Percentiles rank a stretch among this genome's conserved stretches.
Conservation (phyloP, 169 alveolate species). For the Cryptosporidium meleagridis region DNA sequence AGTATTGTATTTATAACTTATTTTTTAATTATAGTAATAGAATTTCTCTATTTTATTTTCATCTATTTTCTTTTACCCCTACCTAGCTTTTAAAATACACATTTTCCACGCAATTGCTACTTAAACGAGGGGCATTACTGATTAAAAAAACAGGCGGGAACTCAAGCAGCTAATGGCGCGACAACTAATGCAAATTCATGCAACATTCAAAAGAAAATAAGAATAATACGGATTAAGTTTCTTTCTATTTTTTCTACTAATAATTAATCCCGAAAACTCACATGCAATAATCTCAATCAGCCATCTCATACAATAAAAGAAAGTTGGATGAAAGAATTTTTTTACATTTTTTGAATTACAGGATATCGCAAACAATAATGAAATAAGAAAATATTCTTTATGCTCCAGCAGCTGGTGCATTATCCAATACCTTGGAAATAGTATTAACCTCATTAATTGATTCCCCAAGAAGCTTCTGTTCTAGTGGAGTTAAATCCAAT, state of each 20-base stretch:
- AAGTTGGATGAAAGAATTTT: neutral
- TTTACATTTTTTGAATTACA: slow-evolving; percentile 1
- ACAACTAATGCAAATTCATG: neutral
- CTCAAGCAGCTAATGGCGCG: neutral
- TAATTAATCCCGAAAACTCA: slow-evolving; percentile 12
- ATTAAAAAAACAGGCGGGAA: neutral
- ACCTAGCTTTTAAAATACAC: neutral
- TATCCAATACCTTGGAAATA: slow-evolving; percentile 32
- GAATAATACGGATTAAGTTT: neutral
- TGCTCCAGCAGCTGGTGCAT: slow-evolving; percentile 72
- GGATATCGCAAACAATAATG: slow-evolving; percentile 3
- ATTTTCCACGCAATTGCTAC: neutral
- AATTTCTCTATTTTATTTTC: neutral
- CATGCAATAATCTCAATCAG: slow-evolving; percentile 40
- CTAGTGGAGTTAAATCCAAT: slow-evolving; percentile 79
- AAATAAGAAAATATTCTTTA: neutral
- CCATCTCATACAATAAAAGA: neutral
- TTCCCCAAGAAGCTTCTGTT: slow-evolving; percentile 40
- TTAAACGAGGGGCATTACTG: neutral
- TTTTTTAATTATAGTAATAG: neutral
- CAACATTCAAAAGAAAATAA: neutral
- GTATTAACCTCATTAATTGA: slow-evolving; percentile 54
- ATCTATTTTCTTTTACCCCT: neutral
- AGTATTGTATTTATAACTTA: neutral
- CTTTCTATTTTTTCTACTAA: neutral